A percentile compares a stretch with the other conserved stretches of the same genome.
phyloP scores from a whole-genome alignment of 192 early-diverging fungal species.

The Rhizophagus sp. region DNA sequence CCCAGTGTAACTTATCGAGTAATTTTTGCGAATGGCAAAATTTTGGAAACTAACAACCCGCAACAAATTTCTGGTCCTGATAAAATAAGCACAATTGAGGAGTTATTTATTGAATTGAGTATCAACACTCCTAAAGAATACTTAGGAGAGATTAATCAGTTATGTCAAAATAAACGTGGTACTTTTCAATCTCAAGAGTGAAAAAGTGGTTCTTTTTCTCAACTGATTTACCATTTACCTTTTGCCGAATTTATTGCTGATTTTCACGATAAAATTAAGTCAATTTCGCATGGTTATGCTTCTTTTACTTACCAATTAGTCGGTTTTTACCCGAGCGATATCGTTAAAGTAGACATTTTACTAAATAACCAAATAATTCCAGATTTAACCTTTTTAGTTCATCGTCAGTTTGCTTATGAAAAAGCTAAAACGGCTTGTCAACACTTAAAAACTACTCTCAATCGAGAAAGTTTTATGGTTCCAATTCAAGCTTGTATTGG shows the following conservation, averaged over 20 bases:
- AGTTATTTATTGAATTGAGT: neutral
- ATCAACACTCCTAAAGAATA: neutral
- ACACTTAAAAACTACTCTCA: constrained; percentile 2
- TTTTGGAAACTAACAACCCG: neutral
- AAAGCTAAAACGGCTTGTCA: neutral
- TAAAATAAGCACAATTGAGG: neutral
- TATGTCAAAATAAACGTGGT: constrained; percentile 5
- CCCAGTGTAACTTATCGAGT: neutral
- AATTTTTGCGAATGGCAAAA: neutral
- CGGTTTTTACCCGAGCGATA: constrained; percentile 4
- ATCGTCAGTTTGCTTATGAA: neutral
- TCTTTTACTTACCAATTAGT: constrained; percentile 21
- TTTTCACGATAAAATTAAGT: constrained; percentile 18
- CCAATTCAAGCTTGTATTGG: constrained; percentile 20
- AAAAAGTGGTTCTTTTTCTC: neutral
- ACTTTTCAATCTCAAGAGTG: neutral
- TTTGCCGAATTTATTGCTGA: constrained; percentile 6
- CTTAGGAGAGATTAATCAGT: neutral
- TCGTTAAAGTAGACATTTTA: constrained; percentile 15
- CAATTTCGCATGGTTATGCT: constrained; percentile 17
- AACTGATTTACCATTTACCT: neutral
- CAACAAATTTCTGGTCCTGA: neutral
- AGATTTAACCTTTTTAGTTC: constrained; percentile 2
- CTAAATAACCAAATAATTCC: constrained; percentile 12
- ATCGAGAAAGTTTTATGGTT: neutral